Evolutionary conservation across 805 yeast genomes (phyloP).

Genomic region (Candida taoyuanica): DNA sequence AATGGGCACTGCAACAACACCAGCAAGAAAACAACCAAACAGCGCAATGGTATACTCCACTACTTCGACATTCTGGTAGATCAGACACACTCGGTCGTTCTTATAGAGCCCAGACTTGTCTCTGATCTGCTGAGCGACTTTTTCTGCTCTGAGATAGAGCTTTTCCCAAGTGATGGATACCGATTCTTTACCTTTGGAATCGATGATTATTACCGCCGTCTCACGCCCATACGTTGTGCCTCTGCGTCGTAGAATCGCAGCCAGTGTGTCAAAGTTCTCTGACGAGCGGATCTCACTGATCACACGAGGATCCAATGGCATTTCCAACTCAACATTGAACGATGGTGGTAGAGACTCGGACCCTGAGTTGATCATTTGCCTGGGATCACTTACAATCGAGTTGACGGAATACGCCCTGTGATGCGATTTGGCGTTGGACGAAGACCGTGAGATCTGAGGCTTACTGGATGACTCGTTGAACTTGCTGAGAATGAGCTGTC

Average conservation of each 20-base stretch:
- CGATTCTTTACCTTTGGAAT: conserved; percentile 75
- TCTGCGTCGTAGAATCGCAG: conserved; percentile 68
- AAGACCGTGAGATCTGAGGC: conserved; percentile 6
- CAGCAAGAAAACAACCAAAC: conserved; percentile 89
- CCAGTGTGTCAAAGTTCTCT: conserved; percentile 55
- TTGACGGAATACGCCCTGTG: conserved; percentile 24
- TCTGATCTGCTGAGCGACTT: conserved; percentile 77
- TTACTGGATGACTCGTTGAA: conserved; percentile 4
- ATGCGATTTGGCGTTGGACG: conserved; percentile 14
- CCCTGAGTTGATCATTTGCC: conserved; percentile 14
- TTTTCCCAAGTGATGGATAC: conserved; percentile 85
- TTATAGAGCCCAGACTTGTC: conserved; percentile 69
- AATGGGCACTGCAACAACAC: conserved; percentile 91
- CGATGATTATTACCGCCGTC: conserved; percentile 67
- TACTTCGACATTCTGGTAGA: conserved; percentile 80
- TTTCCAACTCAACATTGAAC: conserved; percentile 21
- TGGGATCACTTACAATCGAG: conserved; percentile 25
- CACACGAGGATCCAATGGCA: conserved; percentile 60
- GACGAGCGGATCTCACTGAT: conserved; percentile 32
- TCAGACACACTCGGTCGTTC: conserved; percentile 77
- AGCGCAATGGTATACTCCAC: conserved; percentile 83
- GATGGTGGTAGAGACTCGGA: conserved; percentile 32
- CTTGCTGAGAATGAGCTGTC: conserved; percentile 36
- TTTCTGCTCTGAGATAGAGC: conserved; percentile 74
- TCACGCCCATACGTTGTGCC: conserved; percentile 63